These are phyloP conservation scores for Karstenula rhodostoma DNA, from an alignment of 2,329 filamentous ascomycete genomes.

Conservation along the genomic window DNA sequence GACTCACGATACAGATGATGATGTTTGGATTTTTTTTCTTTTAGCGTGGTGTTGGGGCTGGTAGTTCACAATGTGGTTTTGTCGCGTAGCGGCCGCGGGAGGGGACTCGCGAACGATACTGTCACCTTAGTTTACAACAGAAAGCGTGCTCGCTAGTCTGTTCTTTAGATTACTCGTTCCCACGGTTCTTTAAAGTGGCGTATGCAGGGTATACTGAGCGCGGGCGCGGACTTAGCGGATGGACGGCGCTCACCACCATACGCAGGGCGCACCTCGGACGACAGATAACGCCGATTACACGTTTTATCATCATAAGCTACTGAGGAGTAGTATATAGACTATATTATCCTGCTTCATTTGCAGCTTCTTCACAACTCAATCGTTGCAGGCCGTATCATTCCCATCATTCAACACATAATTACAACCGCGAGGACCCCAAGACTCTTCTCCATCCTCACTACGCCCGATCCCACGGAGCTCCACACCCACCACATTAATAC, in stretches of 20 bases:
- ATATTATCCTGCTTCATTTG: neutral
- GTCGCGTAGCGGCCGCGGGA: neutral
- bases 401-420: neutral
- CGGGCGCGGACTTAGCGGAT: conserved; percentile 11
- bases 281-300: neutral
- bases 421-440: neutral
- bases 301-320: neutral
- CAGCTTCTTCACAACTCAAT: neutral
- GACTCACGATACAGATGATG: neutral
- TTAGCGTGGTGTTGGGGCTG: conserved; percentile 8
- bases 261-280: neutral
- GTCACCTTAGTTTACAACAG: neutral
- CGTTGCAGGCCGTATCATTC: neutral
- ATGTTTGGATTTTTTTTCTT: neutral
- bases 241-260: neutral
- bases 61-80: neutral
- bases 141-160: neutral
- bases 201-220: conserved; percentile 4
- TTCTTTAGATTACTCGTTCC: neutral
- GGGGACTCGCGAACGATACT: neutral
- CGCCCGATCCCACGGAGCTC: too few relatives aligned
- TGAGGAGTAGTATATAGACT: neutral
- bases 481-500: too few relatives aligned
- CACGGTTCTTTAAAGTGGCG: neutral
- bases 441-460: neutral